A percentile compares a stretch with the other conserved stretches of the same genome.
Conservation (phyloP, 495 filamentous ascomycete species). For the Aspergillus panamensis region DNA sequence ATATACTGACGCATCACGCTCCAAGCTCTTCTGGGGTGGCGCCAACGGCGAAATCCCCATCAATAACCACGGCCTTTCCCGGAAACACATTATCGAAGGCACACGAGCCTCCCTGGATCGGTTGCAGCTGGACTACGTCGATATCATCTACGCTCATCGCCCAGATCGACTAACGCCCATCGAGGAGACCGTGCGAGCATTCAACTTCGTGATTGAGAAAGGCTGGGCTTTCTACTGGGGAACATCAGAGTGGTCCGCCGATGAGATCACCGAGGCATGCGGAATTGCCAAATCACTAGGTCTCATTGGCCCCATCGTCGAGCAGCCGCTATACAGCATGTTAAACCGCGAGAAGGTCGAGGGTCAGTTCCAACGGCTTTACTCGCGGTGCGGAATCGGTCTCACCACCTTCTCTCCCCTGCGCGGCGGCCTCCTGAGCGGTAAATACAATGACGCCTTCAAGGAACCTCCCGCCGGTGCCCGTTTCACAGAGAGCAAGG, state of each 20-base stretch:
- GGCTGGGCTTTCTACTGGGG: constrained; percentile 90
- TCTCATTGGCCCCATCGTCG: constrained; percentile 76
- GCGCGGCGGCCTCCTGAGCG: constrained; percentile 68
- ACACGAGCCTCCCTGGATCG: constrained; percentile 61
- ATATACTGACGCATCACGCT: background rate
- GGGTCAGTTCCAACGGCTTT: constrained; percentile 66
- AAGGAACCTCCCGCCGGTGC: constrained; percentile 34
- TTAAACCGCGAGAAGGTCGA: constrained; percentile 70
- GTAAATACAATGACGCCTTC: constrained; percentile 70
- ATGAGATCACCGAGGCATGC: constrained; percentile 76
- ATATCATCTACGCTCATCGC: constrained; percentile 81
- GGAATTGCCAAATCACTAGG: constrained; percentile 67
- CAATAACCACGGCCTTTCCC: constrained; percentile 73
- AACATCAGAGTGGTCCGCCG: constrained; percentile 80
- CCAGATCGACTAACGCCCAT: constrained; percentile 81
- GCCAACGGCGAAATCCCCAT: constrained; percentile 59
- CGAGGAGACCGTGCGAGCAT: constrained; percentile 80
- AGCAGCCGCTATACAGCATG: constrained; percentile 85
- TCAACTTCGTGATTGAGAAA: constrained; percentile 74
- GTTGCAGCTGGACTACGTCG: constrained; percentile 66
- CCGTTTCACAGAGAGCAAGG: constrained; percentile 40
- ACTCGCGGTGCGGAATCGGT: constrained; percentile 61
- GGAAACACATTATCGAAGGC: constrained; percentile 82
- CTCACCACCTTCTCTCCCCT: constrained; percentile 73
- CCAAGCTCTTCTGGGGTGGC: constrained; percentile 63